Percentiles rank a stretch among this genome's conserved stretches.
phyloP scores from a whole-genome alignment of 2,329 filamentous ascomycete genomes.

The Rhynchosporium graminicola region DNA sequence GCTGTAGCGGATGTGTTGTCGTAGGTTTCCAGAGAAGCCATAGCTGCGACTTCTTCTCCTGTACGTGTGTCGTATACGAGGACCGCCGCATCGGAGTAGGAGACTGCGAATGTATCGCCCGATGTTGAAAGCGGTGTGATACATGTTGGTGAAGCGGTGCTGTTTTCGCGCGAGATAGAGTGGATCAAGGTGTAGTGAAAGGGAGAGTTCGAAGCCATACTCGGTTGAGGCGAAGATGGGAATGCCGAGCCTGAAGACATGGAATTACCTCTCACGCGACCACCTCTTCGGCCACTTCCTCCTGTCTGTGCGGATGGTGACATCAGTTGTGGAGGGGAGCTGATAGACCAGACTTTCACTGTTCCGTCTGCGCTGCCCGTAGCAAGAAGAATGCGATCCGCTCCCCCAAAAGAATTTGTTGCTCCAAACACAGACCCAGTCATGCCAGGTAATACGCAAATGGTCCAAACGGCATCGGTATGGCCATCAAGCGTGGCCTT shows the following conservation, averaged over 20 bases:
- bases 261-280: conserved; percentile 83
- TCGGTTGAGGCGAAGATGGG: conserved; percentile 86
- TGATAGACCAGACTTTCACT: conserved; percentile 93
- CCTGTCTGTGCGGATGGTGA: conserved; percentile 69
- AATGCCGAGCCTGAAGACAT: conserved; percentile 94
- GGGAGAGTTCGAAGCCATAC: conserved; percentile 77
- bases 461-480: conserved; percentile 92
- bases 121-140: conserved; percentile 84
- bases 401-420: conserved; percentile 70
- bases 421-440: conserved; percentile 79
- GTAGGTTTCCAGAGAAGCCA: conserved; percentile 94
- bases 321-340: conserved; percentile 80
- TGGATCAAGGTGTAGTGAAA: conserved; percentile 90
- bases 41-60: conserved; percentile 81
- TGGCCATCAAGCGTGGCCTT: conserved; percentile 94
- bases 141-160: conserved; percentile 78
- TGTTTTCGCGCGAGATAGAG: conserved; percentile 72
- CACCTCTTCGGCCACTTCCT: conserved; percentile 61
- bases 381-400: conserved; percentile 86
- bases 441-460: conserved; percentile 87
- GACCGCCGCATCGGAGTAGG: conserved; percentile 86
- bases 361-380: conserved; percentile 90
- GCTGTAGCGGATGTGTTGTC: conserved; percentile 80
- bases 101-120: conserved; percentile 89
- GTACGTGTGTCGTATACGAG: conserved; percentile 90